phyloP scores from a whole-genome alignment of 2,329 filamentous ascomycete genomes.

The Helotiales sp. region DNA sequence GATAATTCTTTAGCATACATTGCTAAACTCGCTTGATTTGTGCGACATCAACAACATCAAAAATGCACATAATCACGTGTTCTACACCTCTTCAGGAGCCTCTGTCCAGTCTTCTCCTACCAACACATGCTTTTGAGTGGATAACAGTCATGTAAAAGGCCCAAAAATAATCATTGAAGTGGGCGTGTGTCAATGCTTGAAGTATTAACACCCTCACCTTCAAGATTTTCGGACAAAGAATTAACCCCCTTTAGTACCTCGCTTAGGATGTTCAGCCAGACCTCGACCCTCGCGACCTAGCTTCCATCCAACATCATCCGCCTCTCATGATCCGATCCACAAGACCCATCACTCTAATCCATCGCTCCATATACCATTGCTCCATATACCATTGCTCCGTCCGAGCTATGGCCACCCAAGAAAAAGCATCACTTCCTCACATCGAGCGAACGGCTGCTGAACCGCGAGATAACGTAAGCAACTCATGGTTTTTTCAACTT shows the following conservation, averaged over 20 bases:
- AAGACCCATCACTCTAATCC: neutral
- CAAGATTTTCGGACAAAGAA: no score
- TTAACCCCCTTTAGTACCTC: neutral
- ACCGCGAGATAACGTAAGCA: constrained; percentile 64
- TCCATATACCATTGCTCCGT: neutral
- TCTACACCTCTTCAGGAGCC: no score
- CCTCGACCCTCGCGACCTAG: neutral
- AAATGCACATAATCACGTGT: neutral
- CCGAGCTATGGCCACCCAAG: constrained; percentile 15
- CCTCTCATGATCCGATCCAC: constrained; percentile 4
- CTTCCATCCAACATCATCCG: neutral
- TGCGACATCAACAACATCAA: neutral
- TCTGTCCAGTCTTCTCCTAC: no score
- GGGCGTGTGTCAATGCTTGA: no score
- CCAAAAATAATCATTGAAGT: no score
- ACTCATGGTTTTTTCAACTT: neutral
- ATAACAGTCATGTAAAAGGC: no score
- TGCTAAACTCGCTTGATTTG: neutral
- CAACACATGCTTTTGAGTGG: no score
- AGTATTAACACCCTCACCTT: no score
- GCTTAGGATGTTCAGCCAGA: neutral
- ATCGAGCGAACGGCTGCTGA: constrained; percentile 75
- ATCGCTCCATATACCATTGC: neutral
- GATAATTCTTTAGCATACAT: no score
- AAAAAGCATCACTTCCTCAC: constrained; percentile 51